phyloP scores from a whole-genome alignment of 345 rosid species.

The rapeseed (Brassica napus) region Da-Ae NC_063442.1:10398501-10399000 shows the following conservation, averaged over 20 bases:
- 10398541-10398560: conserved; percentile 38
- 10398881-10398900: conserved; percentile 55
- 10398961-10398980: conserved; percentile 11
- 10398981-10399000: conserved; percentile 11
- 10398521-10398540: conserved; percentile 14
- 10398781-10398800: conserved; percentile 93
- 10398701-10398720: conserved; percentile 1
- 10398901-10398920: conserved; percentile 86
- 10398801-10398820: conserved; percentile 88
- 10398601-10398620: conserved; percentile 68
- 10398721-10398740: background rate
- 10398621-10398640: conserved; percentile 60
- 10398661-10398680: conserved; percentile 85
- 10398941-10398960: conserved; percentile 2
- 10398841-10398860: conserved; percentile 69
- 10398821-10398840: conserved; percentile 94
- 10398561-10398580: conserved; percentile 97
- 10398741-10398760: conserved; percentile 18
- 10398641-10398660: conserved; percentile 84
- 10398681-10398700: conserved; percentile 60
- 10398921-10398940: conserved; percentile 83
- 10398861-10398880: conserved; percentile 89
- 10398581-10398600: conserved; percentile 80
- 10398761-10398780: conserved; percentile 66
- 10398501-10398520: conserved; percentile 1